Evolutionary conservation across 176 grass and related monocot genomes (phyloP).

Genomic region (Neostapfia colusana): DNA sequence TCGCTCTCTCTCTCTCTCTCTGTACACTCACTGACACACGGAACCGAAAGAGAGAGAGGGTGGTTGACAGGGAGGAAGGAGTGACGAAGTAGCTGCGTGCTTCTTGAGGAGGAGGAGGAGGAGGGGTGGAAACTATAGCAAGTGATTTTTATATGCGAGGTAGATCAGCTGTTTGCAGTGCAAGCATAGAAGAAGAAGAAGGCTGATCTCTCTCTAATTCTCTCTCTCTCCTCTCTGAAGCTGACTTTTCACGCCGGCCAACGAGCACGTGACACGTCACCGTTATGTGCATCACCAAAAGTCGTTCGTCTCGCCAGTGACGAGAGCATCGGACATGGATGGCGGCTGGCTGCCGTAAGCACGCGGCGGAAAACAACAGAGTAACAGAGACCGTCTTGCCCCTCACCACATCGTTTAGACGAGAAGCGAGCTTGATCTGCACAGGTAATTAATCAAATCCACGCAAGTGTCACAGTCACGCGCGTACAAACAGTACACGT

Average conservation of each 20-base stretch:
- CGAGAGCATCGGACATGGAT: background rate
- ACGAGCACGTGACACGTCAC: constrained; percentile 37
- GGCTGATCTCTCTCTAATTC: constrained; percentile 22
- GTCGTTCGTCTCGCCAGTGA: background rate
- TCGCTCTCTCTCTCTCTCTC: too few species aligned
- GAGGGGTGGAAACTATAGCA: constrained; percentile 34
- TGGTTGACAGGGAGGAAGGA: background rate
- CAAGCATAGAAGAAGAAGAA: background rate
- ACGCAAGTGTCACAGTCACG: too few species aligned
- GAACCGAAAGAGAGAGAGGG: background rate
- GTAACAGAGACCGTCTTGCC: background rate
- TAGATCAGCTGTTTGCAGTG: constrained; percentile 1
- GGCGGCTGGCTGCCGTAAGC: constrained; percentile 37
- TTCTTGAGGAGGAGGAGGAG: constrained; percentile 24
- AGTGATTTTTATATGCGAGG: constrained; percentile 20
- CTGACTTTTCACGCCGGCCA: constrained; percentile 41
- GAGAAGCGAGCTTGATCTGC: background rate
- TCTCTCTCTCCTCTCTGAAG: background rate
- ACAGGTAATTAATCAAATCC: too few species aligned
- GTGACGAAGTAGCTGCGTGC: constrained; percentile 38
- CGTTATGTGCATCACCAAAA: constrained; percentile 25
- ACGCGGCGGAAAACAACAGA: background rate
- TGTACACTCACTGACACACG: background rate
- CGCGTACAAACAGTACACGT: too few species aligned
- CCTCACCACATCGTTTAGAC: background rate